Base-by-base conservation (phyloP, 176 grass and related monocot genomes). In the Neostapfia colusana region DNA sequence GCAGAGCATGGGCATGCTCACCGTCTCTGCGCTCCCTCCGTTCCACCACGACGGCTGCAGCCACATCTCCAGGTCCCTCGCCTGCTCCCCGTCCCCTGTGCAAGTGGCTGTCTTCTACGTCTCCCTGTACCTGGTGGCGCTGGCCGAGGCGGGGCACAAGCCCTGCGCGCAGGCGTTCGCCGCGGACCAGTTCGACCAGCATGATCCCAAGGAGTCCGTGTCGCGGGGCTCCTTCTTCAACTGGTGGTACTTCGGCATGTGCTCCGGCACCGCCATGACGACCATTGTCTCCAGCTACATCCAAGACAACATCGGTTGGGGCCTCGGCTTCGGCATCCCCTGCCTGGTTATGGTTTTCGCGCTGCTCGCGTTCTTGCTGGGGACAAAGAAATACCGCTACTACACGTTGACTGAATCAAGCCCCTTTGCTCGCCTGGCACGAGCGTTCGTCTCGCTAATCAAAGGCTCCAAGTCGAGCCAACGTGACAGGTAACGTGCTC, bases 221-320 rank as follows among this genome's bases (percentile, higher is more conserved):
- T 56, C 92, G 9, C 45, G 77, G 65, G 91, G 92, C 72, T 89
- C 92, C 31, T 94, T 88, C 82, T 94, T 94, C 81, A 94, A 91
- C 79, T 94, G 88, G 88, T 94, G 88, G 92, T 88, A 91, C 53
- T 94, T 94, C 64, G 88, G 85, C 64, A 81, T 94, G 79, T 83
- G 75, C 70, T 78, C 70, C 20, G 82, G 79, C 41, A 89, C 79
- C 63, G 65, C 75, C 36, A 25, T 57, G 65, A 78, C 85, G 7
- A 71, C 43, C 65, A 50, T 91, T 31, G 28, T 82, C 23, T 75
- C 84, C 44, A 90, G 72, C 70, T 93, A 93, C 83, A 70, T 90
- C 25, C 88, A 93, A 69, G 91, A 93, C 50, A 90, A 90, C 46
- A 60, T 90, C 27, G 82, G 88, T 5, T 90, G 88, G 91, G 82